phyloP scores from a whole-genome alignment of 495 filamentous ascomycete genomes.

The Neurospora tetrasperma region DNA sequence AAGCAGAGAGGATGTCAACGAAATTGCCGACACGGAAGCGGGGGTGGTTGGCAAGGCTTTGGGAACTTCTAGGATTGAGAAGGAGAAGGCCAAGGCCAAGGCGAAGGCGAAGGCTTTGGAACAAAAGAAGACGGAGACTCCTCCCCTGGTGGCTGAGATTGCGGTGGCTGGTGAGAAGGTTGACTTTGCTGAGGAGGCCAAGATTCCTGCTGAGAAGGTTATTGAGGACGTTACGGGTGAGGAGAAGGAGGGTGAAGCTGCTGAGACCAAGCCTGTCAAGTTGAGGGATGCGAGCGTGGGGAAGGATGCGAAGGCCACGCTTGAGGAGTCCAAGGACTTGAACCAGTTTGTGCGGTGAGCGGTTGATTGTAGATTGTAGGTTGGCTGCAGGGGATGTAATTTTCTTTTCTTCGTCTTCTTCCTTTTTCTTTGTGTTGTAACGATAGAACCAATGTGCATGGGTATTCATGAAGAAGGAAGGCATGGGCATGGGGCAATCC shows the following conservation, averaged over 20 bases:
- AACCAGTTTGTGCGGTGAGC: conserved; percentile 39
- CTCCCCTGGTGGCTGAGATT: neutral
- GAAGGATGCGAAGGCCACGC: conserved; percentile 57
- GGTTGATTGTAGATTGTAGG: neutral
- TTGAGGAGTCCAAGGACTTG: conserved; percentile 48
- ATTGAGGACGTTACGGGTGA: conserved; percentile 24
- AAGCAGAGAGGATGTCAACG: conserved; percentile 65
- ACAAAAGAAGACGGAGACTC: neutral
- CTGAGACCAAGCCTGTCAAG: conserved; percentile 20
- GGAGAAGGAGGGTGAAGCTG: conserved; percentile 21
- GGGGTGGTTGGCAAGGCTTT: conserved; percentile 29
- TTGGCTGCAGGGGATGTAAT: neutral
- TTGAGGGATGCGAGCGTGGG: conserved; percentile 49
- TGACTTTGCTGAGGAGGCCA: neutral
- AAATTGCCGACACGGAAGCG: conserved; percentile 66
- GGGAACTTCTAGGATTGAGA: neutral
- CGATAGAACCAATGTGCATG: conserved; percentile 2
- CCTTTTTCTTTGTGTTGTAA: conserved; percentile 1
- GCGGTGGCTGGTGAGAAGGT: neutral
- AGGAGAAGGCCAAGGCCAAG: neutral
- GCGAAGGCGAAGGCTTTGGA: neutral
- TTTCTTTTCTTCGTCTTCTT: neutral
- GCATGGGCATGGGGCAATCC: neutral
- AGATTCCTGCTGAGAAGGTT: neutral
- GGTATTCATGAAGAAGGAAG: neutral